These are phyloP conservation scores for Taxillus chinensis DNA, from an alignment of 164 flowering plant genomes.

Conservation along the genomic window DNA sequence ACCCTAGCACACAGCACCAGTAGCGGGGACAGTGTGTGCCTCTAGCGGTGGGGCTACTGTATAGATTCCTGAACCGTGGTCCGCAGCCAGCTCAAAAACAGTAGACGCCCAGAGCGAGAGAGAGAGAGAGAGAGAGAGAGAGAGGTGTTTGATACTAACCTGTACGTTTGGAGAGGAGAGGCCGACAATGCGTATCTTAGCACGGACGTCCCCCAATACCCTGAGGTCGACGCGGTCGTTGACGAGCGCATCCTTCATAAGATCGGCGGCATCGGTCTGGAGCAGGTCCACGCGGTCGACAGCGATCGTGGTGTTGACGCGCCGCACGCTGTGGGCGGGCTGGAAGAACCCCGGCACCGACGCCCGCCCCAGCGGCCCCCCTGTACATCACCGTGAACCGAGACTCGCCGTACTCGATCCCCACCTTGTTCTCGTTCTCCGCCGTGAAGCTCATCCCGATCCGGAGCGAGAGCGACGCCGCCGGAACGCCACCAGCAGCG, in stretches of 20 bases:
- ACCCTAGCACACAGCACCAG: neutral
- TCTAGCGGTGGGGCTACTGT: too few species aligned
- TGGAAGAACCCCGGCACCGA: constrained; percentile 71
- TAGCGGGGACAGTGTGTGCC: too few species aligned
- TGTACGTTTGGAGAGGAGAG: constrained; percentile 79
- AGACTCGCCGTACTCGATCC: constrained; percentile 85
- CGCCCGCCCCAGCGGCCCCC: constrained; percentile 79
- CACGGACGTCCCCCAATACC: constrained; percentile 76
- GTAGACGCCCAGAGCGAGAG: neutral
- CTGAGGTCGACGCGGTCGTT: constrained; percentile 84
- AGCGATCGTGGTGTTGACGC: constrained; percentile 46
- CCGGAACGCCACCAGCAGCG: neutral
- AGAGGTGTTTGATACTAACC: constrained; percentile 27
- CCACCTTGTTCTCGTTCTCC: constrained; percentile 82
- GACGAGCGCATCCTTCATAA: constrained; percentile 74
- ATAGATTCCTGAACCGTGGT: too few species aligned
- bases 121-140: neutral
- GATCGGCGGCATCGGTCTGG: constrained; percentile 63
- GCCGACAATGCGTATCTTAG: constrained; percentile 75
- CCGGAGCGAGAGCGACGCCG: constrained; percentile 53
- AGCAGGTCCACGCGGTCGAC: constrained; percentile 66
- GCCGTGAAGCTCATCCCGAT: constrained; percentile 81
- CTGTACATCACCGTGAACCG: constrained; percentile 77
- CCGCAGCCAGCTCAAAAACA: too few species aligned
- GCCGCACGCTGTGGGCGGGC: constrained; percentile 65